Evolutionary conservation across 1,139 yeast genomes (phyloP).

Genomic region (Saccharomyces hybrid): DNA sequence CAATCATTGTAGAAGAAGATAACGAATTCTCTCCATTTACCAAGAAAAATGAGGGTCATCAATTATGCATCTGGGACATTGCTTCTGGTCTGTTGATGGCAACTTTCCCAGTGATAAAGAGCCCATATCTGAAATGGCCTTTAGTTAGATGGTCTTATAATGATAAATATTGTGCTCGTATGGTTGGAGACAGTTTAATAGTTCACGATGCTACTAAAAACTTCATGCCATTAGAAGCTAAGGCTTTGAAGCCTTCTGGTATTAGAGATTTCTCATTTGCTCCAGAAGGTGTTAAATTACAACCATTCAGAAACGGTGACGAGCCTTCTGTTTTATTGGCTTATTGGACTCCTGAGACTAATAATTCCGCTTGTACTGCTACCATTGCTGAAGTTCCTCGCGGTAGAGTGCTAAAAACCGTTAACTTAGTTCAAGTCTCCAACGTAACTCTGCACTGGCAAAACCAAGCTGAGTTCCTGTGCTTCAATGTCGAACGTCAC

Average conservation of each 20-base stretch:
- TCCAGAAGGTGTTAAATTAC: conserved; percentile 72
- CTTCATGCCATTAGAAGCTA: conserved; percentile 70
- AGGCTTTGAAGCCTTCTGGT: conserved; percentile 75
- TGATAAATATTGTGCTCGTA: conserved; percentile 91
- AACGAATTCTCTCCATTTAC: conserved; percentile 71
- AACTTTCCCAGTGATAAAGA: conserved; percentile 85
- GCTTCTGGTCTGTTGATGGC: conserved; percentile 75
- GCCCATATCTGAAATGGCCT: conserved; percentile 88
- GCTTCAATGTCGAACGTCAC: conserved; percentile 95
- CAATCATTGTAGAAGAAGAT: conserved; percentile 57
- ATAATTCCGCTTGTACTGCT: conserved; percentile 92
- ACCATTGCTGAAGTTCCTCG: conserved; percentile 84
- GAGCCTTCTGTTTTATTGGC: conserved; percentile 57
- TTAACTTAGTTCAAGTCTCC: conserved; percentile 89
- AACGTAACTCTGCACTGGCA: conserved; percentile 96
- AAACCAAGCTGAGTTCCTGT: conserved; percentile 70
- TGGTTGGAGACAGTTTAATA: conserved; percentile 88
- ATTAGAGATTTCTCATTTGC: conserved; percentile 93
- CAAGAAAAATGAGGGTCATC: conserved; percentile 86
- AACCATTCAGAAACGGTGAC: conserved; percentile 40
- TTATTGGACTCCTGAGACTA: conserved; percentile 94
- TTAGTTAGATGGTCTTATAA: conserved; percentile 93
- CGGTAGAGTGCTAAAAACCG: conserved; percentile 76
- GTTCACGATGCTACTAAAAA: conserved; percentile 70
- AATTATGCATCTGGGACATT: conserved; percentile 89